A percentile compares a stretch with the other conserved stretches of the same genome.
Conservation (phyloP, 2,329 filamentous ascomycete genomes). For the Fusarium chlamydosporum region DNA sequence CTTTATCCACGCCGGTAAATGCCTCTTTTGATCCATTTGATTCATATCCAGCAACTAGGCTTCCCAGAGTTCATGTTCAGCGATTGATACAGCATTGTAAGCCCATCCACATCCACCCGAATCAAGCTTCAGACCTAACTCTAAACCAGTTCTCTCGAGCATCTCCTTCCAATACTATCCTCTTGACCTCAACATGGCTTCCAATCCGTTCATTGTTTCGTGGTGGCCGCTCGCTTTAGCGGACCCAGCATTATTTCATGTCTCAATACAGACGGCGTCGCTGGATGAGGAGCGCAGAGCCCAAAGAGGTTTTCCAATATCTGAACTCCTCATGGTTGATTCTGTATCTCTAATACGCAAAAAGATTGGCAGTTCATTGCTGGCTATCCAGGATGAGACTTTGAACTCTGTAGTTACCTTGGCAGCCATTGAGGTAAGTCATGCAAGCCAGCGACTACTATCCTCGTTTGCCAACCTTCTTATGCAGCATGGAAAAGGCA, state of each 20-base stretch:
- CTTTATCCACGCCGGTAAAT: slow-evolving; percentile 47
- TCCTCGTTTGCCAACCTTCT: not conserved
- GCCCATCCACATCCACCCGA: slow-evolving; percentile 27
- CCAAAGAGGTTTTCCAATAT: slow-evolving; percentile 66
- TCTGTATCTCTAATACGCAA: slow-evolving; percentile 66
- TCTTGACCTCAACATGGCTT: slow-evolving; percentile 64
- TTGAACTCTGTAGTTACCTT: slow-evolving; percentile 70
- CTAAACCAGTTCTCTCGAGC: slow-evolving; percentile 67
- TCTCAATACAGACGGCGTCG: slow-evolving; percentile 71
- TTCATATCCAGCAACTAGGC: slow-evolving; percentile 67
- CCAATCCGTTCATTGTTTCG: slow-evolving; percentile 70
- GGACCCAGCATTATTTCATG: slow-evolving; percentile 70
- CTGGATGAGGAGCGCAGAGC: slow-evolving; percentile 68
- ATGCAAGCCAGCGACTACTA: rapidly evolving
- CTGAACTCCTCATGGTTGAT: slow-evolving; percentile 70
- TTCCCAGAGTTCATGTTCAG: slow-evolving; percentile 66
- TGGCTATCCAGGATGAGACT: slow-evolving; percentile 68
- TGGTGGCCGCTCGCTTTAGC: slow-evolving; percentile 72
- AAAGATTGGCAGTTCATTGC: slow-evolving; percentile 62
- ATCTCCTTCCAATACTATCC: slow-evolving; percentile 74
- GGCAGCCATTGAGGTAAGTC: slow-evolving; percentile 68
- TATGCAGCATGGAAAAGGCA: slow-evolving; percentile 66
- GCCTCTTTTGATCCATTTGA: slow-evolving; percentile 68
- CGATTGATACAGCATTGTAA: slow-evolving; percentile 70
- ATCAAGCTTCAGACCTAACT: slow-evolving; percentile 29